These are phyloP conservation scores for Sequoia sempervirens DNA, from an alignment of 75 land plant genomes.

Conservation along the genomic window DNA sequence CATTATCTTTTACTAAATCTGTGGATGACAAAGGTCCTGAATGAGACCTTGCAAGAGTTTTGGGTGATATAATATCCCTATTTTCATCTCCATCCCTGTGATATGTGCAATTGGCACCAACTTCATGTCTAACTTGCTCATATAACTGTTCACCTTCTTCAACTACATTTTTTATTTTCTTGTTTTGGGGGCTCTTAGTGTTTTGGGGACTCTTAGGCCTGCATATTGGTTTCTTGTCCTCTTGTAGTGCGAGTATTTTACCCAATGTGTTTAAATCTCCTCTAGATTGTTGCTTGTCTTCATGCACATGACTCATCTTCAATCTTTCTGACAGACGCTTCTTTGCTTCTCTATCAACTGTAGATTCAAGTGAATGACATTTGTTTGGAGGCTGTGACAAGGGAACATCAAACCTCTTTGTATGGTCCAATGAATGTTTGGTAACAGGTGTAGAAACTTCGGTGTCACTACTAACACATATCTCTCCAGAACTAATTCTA, in stretches of 20 bases:
- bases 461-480: not conserved
- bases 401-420: conserved; percentile 4
- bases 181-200: not conserved
- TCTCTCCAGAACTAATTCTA: conserved; percentile 13
- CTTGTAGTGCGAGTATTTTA: conserved; percentile 55
- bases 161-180: not conserved
- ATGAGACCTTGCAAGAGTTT: not conserved
- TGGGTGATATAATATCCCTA: not conserved
- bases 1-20: not conserved
- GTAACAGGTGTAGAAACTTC: not conserved
- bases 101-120: not conserved
- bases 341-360: conserved; percentile 50
- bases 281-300: conserved; percentile 13
- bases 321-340: conserved; percentile 56
- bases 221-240: conserved; percentile 10
- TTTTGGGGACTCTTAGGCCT: not conserved
- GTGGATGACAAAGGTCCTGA: not conserved
- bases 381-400: conserved; percentile 7
- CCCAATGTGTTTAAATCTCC: conserved; percentile 40
- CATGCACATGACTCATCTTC: conserved; percentile 32
- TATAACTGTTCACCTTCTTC: conserved; percentile 1
- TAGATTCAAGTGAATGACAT: conserved; percentile 27
- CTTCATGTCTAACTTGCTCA: not conserved
- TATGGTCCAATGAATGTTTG: conserved; percentile 12
- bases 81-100: conserved; percentile 6